These are phyloP conservation scores for Phialemoniopsis sp. DNA, from an alignment of 2,329 filamentous ascomycete genomes.

Conservation along the genomic window DNA sequence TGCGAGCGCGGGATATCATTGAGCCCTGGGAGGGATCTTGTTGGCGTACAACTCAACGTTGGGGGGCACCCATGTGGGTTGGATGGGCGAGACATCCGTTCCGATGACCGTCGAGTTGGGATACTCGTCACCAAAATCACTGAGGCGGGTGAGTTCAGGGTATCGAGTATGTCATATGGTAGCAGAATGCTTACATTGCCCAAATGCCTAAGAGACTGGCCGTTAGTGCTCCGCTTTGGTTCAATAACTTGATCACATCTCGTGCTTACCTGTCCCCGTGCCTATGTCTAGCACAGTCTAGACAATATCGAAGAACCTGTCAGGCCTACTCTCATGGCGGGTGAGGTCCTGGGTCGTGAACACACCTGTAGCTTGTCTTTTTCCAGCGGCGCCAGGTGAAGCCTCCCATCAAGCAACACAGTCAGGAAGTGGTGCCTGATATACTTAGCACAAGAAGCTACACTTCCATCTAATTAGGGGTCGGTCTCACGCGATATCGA, in stretches of 20 bases:
- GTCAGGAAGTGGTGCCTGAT: too few species aligned
- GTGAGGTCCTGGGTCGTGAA: not conserved
- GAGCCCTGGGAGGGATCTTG: too few species aligned
- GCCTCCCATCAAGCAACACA: too few species aligned
- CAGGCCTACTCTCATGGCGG: not conserved
- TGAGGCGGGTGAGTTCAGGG: conserved; percentile 14
- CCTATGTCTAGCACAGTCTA: conserved; percentile 9
- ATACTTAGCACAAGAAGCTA: not conserved
- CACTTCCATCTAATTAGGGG: not conserved
- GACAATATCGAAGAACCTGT: not conserved
- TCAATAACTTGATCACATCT: too few species aligned
- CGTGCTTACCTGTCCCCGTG: conserved; percentile 7
- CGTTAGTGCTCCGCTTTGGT: not conserved
- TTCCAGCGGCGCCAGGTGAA: not conserved
- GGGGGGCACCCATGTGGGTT: conserved; percentile 50
- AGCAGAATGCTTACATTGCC: conserved; percentile 8
- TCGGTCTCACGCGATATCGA: too few species aligned
- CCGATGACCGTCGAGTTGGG: conserved; percentile 42
- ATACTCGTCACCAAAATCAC: conserved; percentile 41
- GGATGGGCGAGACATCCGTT: conserved; percentile 54
- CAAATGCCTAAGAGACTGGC: conserved; percentile 5
- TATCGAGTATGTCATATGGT: too few species aligned
- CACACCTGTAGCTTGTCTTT: conserved; percentile 3
- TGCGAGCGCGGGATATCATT: not conserved
- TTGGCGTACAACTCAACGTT: conserved; percentile 39